A percentile compares a stretch with the other conserved stretches of the same genome.
These are phyloP conservation scores for Backusella sp. DNA, from an alignment of 192 early-diverging fungal genomes.

Conservation along the genomic window DNA sequence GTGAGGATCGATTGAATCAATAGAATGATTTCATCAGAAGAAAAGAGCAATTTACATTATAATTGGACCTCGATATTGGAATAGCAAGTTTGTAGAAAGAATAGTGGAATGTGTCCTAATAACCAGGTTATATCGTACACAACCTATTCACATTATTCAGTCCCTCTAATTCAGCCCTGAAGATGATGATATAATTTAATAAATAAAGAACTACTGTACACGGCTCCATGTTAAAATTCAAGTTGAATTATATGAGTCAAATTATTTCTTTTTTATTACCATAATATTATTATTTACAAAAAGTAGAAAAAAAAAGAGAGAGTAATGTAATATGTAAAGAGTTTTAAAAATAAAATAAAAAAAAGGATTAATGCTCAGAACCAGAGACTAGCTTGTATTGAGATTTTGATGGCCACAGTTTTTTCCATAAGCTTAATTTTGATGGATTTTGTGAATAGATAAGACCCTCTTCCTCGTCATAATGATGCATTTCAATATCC, in stretches of 20 bases:
- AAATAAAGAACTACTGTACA: no score
- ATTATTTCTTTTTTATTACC: background rate
- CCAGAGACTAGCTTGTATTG: background rate
- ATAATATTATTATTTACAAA: background rate
- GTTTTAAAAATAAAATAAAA: background rate
- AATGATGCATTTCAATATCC: conserved; percentile 8
- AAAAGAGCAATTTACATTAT: no score
- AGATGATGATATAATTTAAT: no score
- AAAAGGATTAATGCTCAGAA: background rate
- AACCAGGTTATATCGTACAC: no score
- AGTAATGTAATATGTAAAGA: background rate
- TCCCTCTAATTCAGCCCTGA: no score
- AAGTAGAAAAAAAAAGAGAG: background rate
- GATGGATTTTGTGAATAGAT: background rate
- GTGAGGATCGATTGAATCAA: no score
- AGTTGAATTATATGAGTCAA: background rate
- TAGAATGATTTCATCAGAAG: no score
- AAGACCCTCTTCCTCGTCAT: conserved; percentile 9
- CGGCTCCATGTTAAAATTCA: no score
- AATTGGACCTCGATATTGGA: no score
- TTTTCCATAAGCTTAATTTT: background rate
- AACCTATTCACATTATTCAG: no score
- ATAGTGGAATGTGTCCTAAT: no score
- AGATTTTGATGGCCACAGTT: background rate
- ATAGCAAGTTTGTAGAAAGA: no score